Base-by-base conservation (phyloP, 148 eudicot species). In the Rhododendron simsii region DNA sequence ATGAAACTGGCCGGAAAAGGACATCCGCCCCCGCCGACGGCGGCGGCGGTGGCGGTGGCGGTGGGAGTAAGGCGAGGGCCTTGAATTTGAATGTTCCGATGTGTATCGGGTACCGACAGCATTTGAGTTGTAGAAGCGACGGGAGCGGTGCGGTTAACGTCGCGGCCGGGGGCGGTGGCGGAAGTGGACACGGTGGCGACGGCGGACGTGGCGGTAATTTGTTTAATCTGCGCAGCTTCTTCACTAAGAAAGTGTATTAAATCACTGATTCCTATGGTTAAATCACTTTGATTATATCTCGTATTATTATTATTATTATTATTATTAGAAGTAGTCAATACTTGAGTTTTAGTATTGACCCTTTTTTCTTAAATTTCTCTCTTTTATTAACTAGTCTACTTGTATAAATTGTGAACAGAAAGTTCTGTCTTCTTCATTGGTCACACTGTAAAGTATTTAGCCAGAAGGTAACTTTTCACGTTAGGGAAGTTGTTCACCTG, bases 241-340 rank as follows among this genome's bases (percentile, higher is more conserved):
- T 96, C 83, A 89, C 90, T 47, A 96, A 94, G 90, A 95, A 90
- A 86, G 92, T 90, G 89, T 90, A 90, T 91, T 96, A 87, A 89
- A n/a, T 65, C 71, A 65, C 71, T 9, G 13, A 65, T 65, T n/a
- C 28, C 71, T 65, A n/a, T n/a, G 30, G 1, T n/a, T 65, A 67
- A 26, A 26, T 67, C 74, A 26, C 74, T 63, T 41, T 41, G 6
- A 41, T 41, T 41, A 41, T 63, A 55, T 55, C 21, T 16, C 61
- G 21, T 55, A 55, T 26, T 59, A 59, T 30, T 30, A 30, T 30
- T 30, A n/a, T n/a, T n/a, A n/a, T 21, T 59, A 59, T 57, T 37
- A 33, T 33, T 33, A 33, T 1, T 6, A 59, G 23, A 5, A 20
- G n/a, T 26, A 67, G 74, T 78, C 28, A 23, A 78, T 78, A n/a